phyloP scores from a whole-genome alignment of 2,329 filamentous ascomycete species.

The Sporothrix phasma region DNA sequence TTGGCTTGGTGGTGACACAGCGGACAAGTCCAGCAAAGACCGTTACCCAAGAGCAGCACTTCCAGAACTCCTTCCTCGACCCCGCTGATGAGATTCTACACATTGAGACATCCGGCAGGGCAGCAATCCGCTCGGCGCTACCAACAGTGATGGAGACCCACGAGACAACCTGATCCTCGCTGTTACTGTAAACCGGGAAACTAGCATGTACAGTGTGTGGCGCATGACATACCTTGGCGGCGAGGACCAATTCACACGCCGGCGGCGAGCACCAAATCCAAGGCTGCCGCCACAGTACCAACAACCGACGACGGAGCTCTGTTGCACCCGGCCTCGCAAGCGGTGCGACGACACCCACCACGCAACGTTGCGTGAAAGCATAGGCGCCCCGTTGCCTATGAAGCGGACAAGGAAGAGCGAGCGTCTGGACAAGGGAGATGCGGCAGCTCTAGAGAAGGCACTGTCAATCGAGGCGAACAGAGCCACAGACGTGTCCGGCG shows the following conservation, averaged over 20 bases:
- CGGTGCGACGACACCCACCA: conserved; percentile 65
- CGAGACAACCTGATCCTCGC: conserved; percentile 54
- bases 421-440: conserved; percentile 31
- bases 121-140: conserved; percentile 36
- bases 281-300: conserved; percentile 29
- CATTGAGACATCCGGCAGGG: conserved; percentile 48
- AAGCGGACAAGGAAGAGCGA: conserved; percentile 46
- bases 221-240: conserved; percentile 66
- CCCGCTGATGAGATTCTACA: conserved; percentile 75
- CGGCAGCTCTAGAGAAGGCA: conserved; percentile 48
- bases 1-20: conserved; percentile 67
- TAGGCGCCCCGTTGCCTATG: conserved; percentile 49
- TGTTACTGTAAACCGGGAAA: conserved; percentile 70
- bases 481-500: conserved; percentile 43
- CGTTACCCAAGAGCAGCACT: conserved; percentile 30
- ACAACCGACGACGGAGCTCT: conserved; percentile 47
- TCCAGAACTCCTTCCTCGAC: conserved; percentile 53
- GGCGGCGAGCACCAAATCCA: conserved; percentile 37
- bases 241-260: conserved; percentile 45
- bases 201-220: conserved; percentile 76
- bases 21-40: conserved; percentile 31
- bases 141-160: conserved; percentile 29
- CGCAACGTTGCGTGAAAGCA: conserved; percentile 63
- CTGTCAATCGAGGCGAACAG: conserved; percentile 63
- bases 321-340: conserved; percentile 61